Percentiles rank a stretch among this genome's conserved stretches.
Conservation (phyloP, 352 stramenopile species). For the Pythium phragmiticola region DNA sequence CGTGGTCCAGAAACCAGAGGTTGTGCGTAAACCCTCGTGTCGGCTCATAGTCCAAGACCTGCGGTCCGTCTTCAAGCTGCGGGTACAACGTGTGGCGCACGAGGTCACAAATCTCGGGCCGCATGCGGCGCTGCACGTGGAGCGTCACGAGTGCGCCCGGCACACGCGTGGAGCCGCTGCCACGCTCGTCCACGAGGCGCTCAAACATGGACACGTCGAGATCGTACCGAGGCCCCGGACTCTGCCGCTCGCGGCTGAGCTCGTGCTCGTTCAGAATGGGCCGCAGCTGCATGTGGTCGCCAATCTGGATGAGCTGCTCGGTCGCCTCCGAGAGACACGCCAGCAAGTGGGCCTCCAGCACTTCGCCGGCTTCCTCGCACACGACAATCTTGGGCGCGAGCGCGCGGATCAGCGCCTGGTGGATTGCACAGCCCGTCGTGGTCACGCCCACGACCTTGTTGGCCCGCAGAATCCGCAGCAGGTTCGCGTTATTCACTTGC, state of each 20-base stretch:
- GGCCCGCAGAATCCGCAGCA: slow-evolving; percentile 24
- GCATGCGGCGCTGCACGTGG: slow-evolving; percentile 77
- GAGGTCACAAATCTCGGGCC: slow-evolving; percentile 73
- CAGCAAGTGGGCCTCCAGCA: slow-evolving; percentile 73
- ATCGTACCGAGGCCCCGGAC: slow-evolving; percentile 48
- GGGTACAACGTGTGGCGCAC: slow-evolving; percentile 73
- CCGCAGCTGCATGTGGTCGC: slow-evolving; percentile 84
- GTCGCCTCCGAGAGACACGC: slow-evolving; percentile 54
- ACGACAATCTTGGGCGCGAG: slow-evolving; percentile 73
- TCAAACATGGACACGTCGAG: slow-evolving; percentile 88
- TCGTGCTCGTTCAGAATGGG: slow-evolving; percentile 74
- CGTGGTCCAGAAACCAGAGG: slow-evolving; percentile 77
- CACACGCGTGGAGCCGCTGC: slow-evolving; percentile 5
- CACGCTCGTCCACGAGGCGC: slow-evolving; percentile 40
- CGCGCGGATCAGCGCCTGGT: slow-evolving; percentile 56
- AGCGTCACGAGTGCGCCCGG: slow-evolving; percentile 37
- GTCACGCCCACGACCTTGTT: slow-evolving; percentile 81
- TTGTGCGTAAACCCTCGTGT: slow-evolving; percentile 55
- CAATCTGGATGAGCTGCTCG: slow-evolving; percentile 87
- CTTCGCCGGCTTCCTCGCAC: slow-evolving; percentile 87
- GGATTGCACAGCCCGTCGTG: slow-evolving; percentile 76
- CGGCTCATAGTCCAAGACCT: slow-evolving; percentile 48
- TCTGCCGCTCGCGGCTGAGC: slow-evolving; percentile 47
- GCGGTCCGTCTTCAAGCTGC: slow-evolving; percentile 46
- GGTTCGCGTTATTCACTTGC: slow-evolving; percentile 27